Conservation (phyloP, 1,284 basidiomycete genomes). For the Ganoderma boninense region DNA sequence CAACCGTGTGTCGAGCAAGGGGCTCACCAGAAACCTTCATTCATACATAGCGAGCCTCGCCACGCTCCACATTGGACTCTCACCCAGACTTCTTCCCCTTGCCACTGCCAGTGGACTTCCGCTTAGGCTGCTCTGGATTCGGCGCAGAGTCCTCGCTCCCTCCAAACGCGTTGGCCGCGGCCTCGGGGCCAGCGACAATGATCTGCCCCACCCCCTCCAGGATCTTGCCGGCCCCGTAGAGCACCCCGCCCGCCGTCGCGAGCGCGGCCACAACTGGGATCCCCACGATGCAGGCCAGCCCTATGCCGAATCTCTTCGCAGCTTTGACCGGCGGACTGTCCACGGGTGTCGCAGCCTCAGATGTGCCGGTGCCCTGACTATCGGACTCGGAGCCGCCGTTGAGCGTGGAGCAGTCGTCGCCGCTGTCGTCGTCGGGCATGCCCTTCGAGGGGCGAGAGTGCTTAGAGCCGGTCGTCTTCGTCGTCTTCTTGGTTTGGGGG, state of each 20-base stretch:
- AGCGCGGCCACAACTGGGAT: constrained; percentile 12
- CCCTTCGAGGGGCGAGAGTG: neutral
- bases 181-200: constrained; percentile 17
- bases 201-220: constrained; percentile 19
- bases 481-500: neutral
- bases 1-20: neutral
- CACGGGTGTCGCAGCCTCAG: neutral
- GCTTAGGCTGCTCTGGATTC: no score
- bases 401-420: neutral
- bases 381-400: constrained; percentile 1
- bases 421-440: neutral
- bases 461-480: neutral
- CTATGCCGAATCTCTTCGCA: constrained; percentile 10
- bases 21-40: neutral
- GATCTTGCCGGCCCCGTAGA: constrained; percentile 18
- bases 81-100: neutral
- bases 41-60: neutral
- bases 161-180: neutral
- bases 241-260: neutral
- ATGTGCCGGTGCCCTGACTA: no score
- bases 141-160: neutral
- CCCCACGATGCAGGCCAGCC: constrained; percentile 9
- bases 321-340: neutral
- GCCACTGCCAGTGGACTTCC: neutral
- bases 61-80: neutral